These are phyloP conservation scores for Quercus gilva DNA, from an alignment of 306 rosid species.

Conservation along the genomic window DNA sequence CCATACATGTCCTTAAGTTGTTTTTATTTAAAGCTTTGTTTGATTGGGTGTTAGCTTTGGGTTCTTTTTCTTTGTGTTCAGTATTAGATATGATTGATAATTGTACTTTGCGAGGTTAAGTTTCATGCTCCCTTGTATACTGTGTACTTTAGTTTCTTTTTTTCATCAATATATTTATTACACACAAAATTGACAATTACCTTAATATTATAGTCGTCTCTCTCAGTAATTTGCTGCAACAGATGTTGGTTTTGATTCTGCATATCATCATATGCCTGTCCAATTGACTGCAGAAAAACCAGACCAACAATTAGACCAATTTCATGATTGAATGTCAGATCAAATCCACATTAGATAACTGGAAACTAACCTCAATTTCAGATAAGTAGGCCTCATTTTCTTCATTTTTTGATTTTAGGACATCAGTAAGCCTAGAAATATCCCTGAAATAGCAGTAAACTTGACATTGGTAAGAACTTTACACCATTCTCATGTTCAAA, in stretches of 20 bases:
- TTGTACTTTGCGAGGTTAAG: no score
- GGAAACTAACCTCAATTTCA: slow-evolving; percentile 83
- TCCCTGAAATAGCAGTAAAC: slow-evolving; percentile 55
- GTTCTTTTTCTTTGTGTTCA: no score
- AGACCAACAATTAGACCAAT: slow-evolving; percentile 17
- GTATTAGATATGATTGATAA: no score
- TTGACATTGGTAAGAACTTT: slow-evolving; percentile 3
- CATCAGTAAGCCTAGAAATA: slow-evolving; percentile 46
- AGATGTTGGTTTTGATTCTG: slow-evolving; percentile 98
- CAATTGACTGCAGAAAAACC: slow-evolving; percentile 66
- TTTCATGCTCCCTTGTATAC: no score
- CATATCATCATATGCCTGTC: slow-evolving; percentile 97
- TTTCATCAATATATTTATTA: no score
- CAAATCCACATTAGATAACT: slow-evolving; percentile 16
- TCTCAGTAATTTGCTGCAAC: slow-evolving; percentile 92
- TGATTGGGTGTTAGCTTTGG: no score
- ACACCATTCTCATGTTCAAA: background rate
- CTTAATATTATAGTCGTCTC: slow-evolving; percentile 98
- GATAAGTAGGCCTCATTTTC: slow-evolving; percentile 91
- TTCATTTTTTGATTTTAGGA: slow-evolving; percentile 72
- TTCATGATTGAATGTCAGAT: background rate
- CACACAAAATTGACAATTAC: slow-evolving; percentile 31
- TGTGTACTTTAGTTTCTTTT: no score
- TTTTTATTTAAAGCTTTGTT: no score
- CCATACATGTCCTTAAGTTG: no score